A percentile compares a stretch with the other conserved stretches of the same genome.
phyloP scores from a whole-genome alignment of 257 asterid genomes.

The Marsdenia floribunda region DNA sequence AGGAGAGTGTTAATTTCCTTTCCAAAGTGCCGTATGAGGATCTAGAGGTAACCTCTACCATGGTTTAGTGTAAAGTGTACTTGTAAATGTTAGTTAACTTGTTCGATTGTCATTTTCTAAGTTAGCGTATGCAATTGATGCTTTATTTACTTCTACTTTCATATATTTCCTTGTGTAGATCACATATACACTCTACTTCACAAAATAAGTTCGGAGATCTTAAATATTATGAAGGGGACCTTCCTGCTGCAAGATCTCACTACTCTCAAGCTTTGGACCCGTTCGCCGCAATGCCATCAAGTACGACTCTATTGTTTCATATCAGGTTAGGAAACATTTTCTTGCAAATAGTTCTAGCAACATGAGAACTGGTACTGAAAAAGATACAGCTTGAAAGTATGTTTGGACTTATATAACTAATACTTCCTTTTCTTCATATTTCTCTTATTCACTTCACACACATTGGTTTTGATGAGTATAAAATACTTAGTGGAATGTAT shows the following conservation, averaged over 20 bases:
- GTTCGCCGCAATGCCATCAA: conserved; percentile 72
- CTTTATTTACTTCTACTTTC: background rate
- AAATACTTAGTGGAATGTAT: background rate
- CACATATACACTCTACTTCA: conserved; percentile 90
- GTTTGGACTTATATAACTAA: background rate
- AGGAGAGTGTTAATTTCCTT: conserved; percentile 80
- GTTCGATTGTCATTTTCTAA: background rate
- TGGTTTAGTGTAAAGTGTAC: background rate
- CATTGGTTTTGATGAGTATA: background rate
- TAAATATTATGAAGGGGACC: conserved; percentile 76
- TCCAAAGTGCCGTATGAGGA: conserved; percentile 69
- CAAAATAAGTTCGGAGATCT: conserved; percentile 94
- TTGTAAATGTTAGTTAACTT: background rate
- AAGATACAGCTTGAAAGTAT: background rate
- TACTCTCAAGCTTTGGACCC: conserved; percentile 82
- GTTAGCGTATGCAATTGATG: background rate
- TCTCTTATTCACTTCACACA: background rate
- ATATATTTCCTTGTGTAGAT: conserved; percentile 9
- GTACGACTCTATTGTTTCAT: conserved; percentile 42
- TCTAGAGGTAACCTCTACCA: conserved; percentile 46
- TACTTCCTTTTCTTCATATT: background rate
- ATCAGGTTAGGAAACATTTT: conserved; percentile 53
- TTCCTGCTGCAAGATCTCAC: conserved; percentile 66
- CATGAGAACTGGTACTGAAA: background rate
- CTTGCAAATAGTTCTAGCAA: background rate